Conservation (phyloP, 164 flowering plant species). For the Stephania japonica region DNA sequence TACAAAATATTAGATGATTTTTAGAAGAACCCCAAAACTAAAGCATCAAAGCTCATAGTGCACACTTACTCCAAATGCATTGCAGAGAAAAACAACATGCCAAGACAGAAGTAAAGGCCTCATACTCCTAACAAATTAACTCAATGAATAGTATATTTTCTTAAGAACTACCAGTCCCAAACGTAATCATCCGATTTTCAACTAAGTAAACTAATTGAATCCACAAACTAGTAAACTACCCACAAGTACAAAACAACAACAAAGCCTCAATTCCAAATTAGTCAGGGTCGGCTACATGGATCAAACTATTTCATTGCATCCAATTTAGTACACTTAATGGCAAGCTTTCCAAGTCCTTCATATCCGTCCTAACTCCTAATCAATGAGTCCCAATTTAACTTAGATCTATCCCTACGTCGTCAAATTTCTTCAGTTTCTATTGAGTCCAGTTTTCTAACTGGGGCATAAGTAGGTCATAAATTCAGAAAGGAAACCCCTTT, state of each 20-base stretch:
- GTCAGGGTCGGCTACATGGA: too few species aligned
- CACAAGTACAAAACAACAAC: neutral
- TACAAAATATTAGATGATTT: too few species aligned
- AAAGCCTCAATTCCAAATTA: neutral
- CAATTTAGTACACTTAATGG: too few species aligned
- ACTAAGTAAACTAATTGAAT: neutral
- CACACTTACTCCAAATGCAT: neutral
- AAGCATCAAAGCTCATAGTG: neutral
- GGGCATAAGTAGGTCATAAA: too few species aligned
- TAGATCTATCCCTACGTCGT: too few species aligned
- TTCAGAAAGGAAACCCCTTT: neutral
- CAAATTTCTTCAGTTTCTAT: too few species aligned
- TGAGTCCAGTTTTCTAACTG: too few species aligned
- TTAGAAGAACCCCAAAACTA: neutral
- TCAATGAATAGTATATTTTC: neutral
- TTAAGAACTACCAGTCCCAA: neutral
- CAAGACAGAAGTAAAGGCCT: neutral
- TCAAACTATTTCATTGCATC: too few species aligned
- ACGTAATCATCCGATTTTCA: neutral
- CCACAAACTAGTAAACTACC: neutral
- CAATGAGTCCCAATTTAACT: too few species aligned
- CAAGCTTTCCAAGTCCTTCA: too few species aligned
- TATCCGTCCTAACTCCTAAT: too few species aligned
- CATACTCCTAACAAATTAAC: neutral
- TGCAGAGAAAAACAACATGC: neutral